A percentile compares a stretch with the other conserved stretches of the same genome.
These are phyloP conservation scores for Saprolegnia parasitica DNA, from an alignment of 352 stramenopile genomes.

Conservation along the genomic window DNA sequence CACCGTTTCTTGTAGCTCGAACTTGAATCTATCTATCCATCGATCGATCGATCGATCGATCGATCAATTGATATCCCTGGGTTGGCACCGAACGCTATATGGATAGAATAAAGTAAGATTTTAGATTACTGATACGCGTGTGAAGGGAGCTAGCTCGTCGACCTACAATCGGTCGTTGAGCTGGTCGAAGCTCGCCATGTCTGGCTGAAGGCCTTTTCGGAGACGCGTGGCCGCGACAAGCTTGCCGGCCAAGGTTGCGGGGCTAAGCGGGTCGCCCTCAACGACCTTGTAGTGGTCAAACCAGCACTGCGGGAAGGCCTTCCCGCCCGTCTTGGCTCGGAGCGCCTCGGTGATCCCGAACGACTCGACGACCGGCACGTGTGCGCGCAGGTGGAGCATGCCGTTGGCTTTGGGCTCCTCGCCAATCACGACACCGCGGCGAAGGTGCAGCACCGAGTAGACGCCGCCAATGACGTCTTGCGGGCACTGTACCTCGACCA, in stretches of 20 bases:
- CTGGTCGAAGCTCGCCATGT: constrained; percentile 65
- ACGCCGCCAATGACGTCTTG: constrained; percentile 87
- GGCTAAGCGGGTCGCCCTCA: constrained; percentile 60
- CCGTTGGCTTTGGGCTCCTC: constrained; percentile 87
- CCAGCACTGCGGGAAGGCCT: constrained; percentile 91
- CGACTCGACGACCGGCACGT: constrained; percentile 92
- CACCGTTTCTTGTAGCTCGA: no score
- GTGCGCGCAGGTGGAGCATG: constrained; percentile 89
- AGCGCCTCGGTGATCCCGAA: constrained; percentile 92
- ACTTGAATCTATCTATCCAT: no score
- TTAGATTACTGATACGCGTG: no score
- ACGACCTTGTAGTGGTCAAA: constrained; percentile 92
- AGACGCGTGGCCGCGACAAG: constrained; percentile 75
- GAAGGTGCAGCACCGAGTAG: constrained; percentile 87
- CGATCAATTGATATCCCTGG: no score
- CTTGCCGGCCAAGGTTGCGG: constrained; percentile 72
- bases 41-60: no score
- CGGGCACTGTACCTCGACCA: constrained; percentile 51
- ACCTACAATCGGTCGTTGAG: not conserved
- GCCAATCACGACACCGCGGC: constrained; percentile 88
- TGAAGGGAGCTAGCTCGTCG: no score
- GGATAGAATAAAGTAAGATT: no score
- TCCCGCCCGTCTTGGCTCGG: constrained; percentile 86
- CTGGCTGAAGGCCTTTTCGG: constrained; percentile 85
- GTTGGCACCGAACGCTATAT: no score